These are phyloP conservation scores for Xylariaceae sp. DNA, from an alignment of 2,329 filamentous ascomycete genomes.

Conservation along the genomic window DNA sequence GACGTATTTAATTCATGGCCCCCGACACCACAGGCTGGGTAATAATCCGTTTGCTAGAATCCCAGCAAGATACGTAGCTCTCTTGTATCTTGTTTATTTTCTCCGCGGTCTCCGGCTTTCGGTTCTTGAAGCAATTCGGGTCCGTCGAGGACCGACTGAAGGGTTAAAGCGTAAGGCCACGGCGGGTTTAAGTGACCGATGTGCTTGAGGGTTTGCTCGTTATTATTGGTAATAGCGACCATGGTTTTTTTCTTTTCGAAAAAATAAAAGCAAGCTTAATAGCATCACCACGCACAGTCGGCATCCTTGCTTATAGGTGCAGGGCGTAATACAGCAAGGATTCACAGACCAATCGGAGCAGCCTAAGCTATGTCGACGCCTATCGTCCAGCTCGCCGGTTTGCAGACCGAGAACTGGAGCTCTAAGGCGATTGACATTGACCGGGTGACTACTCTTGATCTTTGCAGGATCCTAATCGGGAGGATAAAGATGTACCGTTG, in stretches of 20 bases:
- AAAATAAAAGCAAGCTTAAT: background rate
- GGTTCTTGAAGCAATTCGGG: background rate
- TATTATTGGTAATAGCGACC: too few relatives aligned
- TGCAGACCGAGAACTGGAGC: slow-evolving; percentile 14
- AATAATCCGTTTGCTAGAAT: too few relatives aligned
- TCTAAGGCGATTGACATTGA: slow-evolving; percentile 5
- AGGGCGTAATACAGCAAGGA: background rate
- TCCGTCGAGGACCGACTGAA: background rate
- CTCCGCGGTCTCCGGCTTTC: background rate
- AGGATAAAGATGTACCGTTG: slow-evolving; percentile 7
- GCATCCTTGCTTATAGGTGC: background rate
- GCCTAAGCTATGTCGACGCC: background rate
- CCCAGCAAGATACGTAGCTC: too few relatives aligned
- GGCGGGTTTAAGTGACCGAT: background rate
- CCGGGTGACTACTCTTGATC: slow-evolving; percentile 6
- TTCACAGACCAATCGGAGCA: background rate
- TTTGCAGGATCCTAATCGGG: slow-evolving; percentile 11
- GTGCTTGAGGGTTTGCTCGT: too few relatives aligned
- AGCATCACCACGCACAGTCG: background rate
- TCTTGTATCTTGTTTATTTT: background rate
- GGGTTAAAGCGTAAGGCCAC: background rate
- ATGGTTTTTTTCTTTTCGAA: background rate
- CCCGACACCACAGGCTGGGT: too few relatives aligned
- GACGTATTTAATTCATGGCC: too few relatives aligned
- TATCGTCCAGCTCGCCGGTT: slow-evolving; percentile 6